Percentiles rank a stretch among this genome's conserved stretches.
phyloP scores from a whole-genome alignment of 1,139 yeast species.

The Geotrichum armillariae region DNA sequence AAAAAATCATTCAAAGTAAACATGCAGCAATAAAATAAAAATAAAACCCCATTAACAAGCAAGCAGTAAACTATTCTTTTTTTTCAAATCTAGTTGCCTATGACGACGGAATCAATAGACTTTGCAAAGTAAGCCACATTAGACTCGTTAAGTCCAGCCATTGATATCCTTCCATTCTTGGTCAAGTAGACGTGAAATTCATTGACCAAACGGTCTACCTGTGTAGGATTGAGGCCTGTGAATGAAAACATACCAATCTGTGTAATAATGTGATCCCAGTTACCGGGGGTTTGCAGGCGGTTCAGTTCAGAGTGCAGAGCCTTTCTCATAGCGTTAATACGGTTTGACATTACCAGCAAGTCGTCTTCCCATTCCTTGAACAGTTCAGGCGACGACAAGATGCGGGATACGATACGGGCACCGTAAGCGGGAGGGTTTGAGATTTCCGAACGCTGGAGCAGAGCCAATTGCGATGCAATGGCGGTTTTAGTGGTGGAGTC shows the following conservation, averaged over 20 bases:
- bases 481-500: constrained; percentile 37
- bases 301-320: constrained; percentile 50
- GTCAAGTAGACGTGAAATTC: constrained; percentile 83
- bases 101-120: constrained; percentile 47
- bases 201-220: constrained; percentile 66
- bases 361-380: constrained; percentile 77
- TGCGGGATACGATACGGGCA: constrained; percentile 78
- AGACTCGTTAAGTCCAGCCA: constrained; percentile 80
- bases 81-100: constrained; percentile 1
- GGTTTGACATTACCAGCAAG: constrained; percentile 70
- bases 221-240: constrained; percentile 75
- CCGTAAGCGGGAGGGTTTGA: constrained; percentile 97
- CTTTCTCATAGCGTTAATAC: constrained; percentile 72
- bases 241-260: constrained; percentile 98
- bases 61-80: no score
- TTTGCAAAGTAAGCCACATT: constrained; percentile 84
- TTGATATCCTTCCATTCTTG: constrained; percentile 85
- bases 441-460: constrained; percentile 79
- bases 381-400: constrained; percentile 62
- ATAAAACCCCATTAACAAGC: neutral
- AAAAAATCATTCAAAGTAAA: no score
- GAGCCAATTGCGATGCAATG: constrained; percentile 77
- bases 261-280: constrained; percentile 83
- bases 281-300: constrained; percentile 56
- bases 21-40: neutral